These are phyloP conservation scores for Diplodia corticola DNA, from an alignment of 2,329 filamentous ascomycete species.

Conservation along the genomic window DNA sequence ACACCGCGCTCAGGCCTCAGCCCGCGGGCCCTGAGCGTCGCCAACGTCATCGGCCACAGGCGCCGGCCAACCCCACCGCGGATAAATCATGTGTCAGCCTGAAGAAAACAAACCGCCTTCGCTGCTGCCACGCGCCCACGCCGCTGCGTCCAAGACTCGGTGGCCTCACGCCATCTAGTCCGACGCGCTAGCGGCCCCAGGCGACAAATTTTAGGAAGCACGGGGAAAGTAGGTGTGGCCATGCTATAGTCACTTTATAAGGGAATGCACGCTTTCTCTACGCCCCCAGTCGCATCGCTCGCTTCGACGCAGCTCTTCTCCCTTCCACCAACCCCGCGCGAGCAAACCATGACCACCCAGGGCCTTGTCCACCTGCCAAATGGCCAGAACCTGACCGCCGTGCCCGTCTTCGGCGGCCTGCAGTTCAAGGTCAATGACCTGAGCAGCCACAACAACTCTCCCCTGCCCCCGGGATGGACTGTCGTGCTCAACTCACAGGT, in stretches of 20 bases:
- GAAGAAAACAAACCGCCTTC: slow-evolving; percentile 5
- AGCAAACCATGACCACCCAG: slow-evolving; percentile 10
- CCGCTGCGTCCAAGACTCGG: not conserved
- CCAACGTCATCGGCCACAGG: slow-evolving; percentile 6
- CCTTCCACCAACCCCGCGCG: slow-evolving; percentile 10
- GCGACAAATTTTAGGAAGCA: slow-evolving; percentile 13
- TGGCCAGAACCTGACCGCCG: slow-evolving; percentile 78
- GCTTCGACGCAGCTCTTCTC: slow-evolving; percentile 4
- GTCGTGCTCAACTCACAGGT: slow-evolving; percentile 75
- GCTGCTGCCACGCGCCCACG: slow-evolving; percentile 16
- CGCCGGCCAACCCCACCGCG: slow-evolving; percentile 7
- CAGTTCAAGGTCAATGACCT: slow-evolving; percentile 84
- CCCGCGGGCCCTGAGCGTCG: not conserved
- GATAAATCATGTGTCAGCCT: slow-evolving; percentile 18
- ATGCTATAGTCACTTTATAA: not conserved
- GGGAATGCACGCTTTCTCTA: not conserved
- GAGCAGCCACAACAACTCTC: slow-evolving; percentile 61
- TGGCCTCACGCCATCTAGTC: slow-evolving; percentile 14
- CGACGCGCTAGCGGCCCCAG: slow-evolving; percentile 3
- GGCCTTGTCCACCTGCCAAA: slow-evolving; percentile 71
- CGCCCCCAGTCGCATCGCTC: not conserved
- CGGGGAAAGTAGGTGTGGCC: not conserved
- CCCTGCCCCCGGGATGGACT: slow-evolving; percentile 86
- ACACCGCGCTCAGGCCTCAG: not conserved
- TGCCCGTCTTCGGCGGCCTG: slow-evolving; percentile 85